These are phyloP conservation scores for Vaccinium macrocarpon DNA, from an alignment of 148 eudicot genomes.

Conservation along the genomic window DNA sequence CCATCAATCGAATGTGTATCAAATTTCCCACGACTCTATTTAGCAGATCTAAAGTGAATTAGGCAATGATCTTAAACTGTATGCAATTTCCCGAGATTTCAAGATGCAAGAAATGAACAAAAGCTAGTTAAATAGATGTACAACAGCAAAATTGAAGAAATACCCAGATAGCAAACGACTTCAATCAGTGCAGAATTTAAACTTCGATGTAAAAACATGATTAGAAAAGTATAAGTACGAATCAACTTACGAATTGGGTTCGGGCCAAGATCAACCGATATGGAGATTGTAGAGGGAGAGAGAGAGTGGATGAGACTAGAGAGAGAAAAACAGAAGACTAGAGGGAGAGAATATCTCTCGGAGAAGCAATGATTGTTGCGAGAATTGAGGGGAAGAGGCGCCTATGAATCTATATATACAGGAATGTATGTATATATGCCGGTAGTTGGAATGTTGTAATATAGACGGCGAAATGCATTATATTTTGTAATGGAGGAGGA, in stretches of 20 bases:
- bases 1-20: neutral
- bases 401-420: neutral
- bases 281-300: neutral
- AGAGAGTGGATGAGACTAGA: neutral
- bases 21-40: too few relatives aligned
- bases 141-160: neutral
- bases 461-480: neutral
- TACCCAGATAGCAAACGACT: slow-evolving; percentile 8
- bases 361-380: slow-evolving; percentile 2
- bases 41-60: slow-evolving; percentile 11
- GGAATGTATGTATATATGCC: neutral
- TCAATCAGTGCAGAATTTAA: neutral
- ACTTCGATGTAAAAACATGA: neutral
- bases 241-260: slow-evolving; percentile 12
- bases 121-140: neutral
- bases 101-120: neutral
- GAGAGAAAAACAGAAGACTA: neutral
- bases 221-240: neutral
- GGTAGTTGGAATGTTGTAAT: neutral
- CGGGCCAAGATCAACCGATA: neutral
- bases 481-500: neutral
- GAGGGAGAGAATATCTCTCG: slow-evolving; percentile 11
- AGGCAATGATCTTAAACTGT: neutral
- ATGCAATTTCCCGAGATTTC: neutral
- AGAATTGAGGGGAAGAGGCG: slow-evolving; percentile 1